phyloP scores from a whole-genome alignment of 169 alveolate genomes.

The Cyclospora cayetanensis region DNA sequence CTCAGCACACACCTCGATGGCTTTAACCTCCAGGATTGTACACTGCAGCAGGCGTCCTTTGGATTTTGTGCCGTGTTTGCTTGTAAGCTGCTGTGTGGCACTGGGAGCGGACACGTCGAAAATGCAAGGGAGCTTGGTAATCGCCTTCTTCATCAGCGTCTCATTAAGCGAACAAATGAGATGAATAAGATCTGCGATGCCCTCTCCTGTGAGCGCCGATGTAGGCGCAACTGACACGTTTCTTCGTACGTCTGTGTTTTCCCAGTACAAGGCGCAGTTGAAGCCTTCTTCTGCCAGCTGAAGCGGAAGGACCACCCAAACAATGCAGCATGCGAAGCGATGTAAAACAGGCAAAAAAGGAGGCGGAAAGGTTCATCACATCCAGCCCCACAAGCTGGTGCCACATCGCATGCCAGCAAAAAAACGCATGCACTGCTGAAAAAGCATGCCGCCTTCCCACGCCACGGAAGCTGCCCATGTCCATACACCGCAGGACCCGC shows the following conservation, averaged over 20 bases:
- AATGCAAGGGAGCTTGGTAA: constrained; percentile 73
- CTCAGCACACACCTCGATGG: constrained; percentile 81
- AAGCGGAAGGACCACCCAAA: background rate
- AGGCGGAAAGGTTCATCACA: no score
- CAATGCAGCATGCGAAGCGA: no score
- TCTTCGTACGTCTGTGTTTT: constrained; percentile 93
- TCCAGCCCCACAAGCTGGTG: no score
- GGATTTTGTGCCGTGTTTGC: constrained; percentile 41
- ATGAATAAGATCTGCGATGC: constrained; percentile 96
- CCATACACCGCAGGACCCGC: no score
- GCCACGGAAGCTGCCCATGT: no score
- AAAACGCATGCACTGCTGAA: no score
- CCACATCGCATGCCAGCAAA: no score
- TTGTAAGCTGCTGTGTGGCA: background rate
- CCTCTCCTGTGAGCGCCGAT: constrained; percentile 99
- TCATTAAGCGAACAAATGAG: constrained; percentile 88
- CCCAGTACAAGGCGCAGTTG: constrained; percentile 96
- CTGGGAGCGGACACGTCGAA: background rate
- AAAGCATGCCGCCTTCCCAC: no score
- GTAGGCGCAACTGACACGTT: constrained; percentile 98
- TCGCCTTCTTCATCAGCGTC: constrained; percentile 87
- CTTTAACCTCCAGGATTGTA: constrained; percentile 97
- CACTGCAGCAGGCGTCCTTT: constrained; percentile 88
- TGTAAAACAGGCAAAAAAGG: no score
- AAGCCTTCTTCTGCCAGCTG: constrained; percentile 97